Evolutionary conservation across 1,284 basidiomycete genomes (phyloP), one percentile per base, ranked within the genome.

Genomic region (Sporisorium exsertum): DNA sequence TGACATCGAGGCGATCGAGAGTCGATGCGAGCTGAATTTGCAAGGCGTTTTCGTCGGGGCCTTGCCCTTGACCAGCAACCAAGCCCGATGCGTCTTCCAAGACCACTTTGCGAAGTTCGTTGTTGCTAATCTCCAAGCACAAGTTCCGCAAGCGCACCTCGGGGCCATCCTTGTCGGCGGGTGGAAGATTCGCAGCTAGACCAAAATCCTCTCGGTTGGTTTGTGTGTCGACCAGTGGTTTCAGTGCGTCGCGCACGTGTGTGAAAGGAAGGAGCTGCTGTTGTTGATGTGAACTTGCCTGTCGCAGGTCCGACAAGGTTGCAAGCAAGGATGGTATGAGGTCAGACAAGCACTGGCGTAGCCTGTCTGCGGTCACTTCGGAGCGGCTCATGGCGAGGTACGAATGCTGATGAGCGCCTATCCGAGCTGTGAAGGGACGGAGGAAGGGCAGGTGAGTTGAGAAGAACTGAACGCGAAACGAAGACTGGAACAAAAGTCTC

Each of bases 1-100:
- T 70, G 7, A 63, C 53, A 50, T 83, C 81, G 13, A 82, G 64
- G 7, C 72, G 70, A n/a, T 77, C 73, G 15, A 77, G 55, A 0
- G 58, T 53, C 9, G 58, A 57, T 13, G 49, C 16, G 13, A 77
- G 60, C 32, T 22, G 35, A n/a, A 2, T 37, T 3, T 56, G 58
- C 16, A 42, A 12, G 9, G 24, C 15, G 12, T 40, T n/a, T 3
- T 33, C 26, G 27, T 45, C 50, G 27, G 24, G 20, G 37, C 15
- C 13, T 22, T 20, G 16, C 15, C 10, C 43, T 60, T 33, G 42
- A 24, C 18, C 29, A n/a, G 57, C 53, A 7, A 27, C 16, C 42
- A 66, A 33, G 12, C 50, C 64, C 20, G 51, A 40, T 47, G 66
- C 27, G 22, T 69, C 50, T 24, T 75, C 72, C 22, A 75, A 43